Base-by-base conservation (phyloP, 192 early-diverging fungal genomes). In the Dimargaris cristalligena region DNA sequence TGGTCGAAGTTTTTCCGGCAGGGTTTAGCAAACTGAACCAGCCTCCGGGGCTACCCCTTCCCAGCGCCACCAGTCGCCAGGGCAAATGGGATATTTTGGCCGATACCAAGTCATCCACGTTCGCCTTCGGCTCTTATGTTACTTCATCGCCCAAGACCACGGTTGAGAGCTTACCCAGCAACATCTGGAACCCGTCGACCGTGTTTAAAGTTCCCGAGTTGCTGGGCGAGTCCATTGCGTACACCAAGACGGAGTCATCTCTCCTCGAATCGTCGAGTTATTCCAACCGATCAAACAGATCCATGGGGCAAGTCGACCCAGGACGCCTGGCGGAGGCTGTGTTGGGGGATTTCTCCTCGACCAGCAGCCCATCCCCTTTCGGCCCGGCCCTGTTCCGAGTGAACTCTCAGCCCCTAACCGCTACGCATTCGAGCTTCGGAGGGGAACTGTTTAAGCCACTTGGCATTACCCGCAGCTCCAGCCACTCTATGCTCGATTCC, bases 181-280 rank as follows among this genome's bases (percentile, higher is more conserved):
- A 23, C 6, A 54, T 54, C 32, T 54, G 52, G 52, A n/a, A 54
- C 52, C 52, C 52, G 16, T 30, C 29, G 4, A 31, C 52, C 30
- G 4, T 54, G 25, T 54, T 29, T 34, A 8, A 9, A 13, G 52
- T 13, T 8, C 4, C 11, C 3, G 10, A 23, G 38, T 16, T 10
- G 38, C 38, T 16, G 16, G 38, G 38, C 8, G 16, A 33, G 25
- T 31, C 22, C 29, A 11, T 9, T 54, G 8, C 3, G 52, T 3
- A 6, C 9, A 4, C 25, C 11, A 6, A 6, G 32, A 23, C 13
- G 10, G 8, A 3, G 52, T 29, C 14, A 11, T 30, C 26, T 3
- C 52, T 31, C 16, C 32, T 3, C 52, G 4, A 34, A n/a, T 18
- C 26, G 8, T 8, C 8, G 52, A 10, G 8, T 25, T 34, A 3